A percentile compares a stretch with the other conserved stretches of the same genome.
Conservation (phyloP, 108 stramenopile species). For the Nitzschia sp. region DNA sequence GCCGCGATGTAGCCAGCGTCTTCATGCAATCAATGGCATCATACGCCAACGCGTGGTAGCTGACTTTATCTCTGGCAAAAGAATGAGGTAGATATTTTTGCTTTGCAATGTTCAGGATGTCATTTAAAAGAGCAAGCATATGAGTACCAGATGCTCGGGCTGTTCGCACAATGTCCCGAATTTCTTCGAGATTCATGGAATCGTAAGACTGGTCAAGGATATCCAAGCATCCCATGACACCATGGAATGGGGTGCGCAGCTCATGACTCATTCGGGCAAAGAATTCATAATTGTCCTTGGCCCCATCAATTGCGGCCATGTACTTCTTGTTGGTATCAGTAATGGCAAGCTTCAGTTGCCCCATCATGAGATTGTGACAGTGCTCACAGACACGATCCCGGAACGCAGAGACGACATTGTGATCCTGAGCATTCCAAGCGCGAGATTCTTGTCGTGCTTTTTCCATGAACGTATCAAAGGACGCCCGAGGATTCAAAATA, state of each 20-base stretch:
- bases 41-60: conserved; percentile 11
- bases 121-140: conserved; percentile 2
- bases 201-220: conserved; percentile 27
- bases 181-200: neutral
- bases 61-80: neutral
- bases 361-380: conserved; percentile 11
- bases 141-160: conserved; percentile 1
- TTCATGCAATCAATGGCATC: conserved; percentile 12
- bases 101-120: conserved; percentile 11
- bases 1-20: neutral
- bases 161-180: conserved; percentile 5
- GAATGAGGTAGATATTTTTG: conserved; percentile 8
- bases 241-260: conserved; percentile 59
- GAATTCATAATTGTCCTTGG: conserved; percentile 20
- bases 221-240: conserved; percentile 59
- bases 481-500: conserved; percentile 21
- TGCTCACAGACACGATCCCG: conserved; percentile 21
- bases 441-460: conserved; percentile 19
- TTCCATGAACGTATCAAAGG: conserved; percentile 27
- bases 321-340: conserved; percentile 19
- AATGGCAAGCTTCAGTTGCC: conserved; percentile 10
- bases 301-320: conserved; percentile 11
- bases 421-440: conserved; percentile 11
- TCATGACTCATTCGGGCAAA: conserved; percentile 53
- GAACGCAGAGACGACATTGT: conserved; percentile 13